phyloP scores from a whole-genome alignment of 257 asterid species.

The Nemophila menziesii region DNA sequence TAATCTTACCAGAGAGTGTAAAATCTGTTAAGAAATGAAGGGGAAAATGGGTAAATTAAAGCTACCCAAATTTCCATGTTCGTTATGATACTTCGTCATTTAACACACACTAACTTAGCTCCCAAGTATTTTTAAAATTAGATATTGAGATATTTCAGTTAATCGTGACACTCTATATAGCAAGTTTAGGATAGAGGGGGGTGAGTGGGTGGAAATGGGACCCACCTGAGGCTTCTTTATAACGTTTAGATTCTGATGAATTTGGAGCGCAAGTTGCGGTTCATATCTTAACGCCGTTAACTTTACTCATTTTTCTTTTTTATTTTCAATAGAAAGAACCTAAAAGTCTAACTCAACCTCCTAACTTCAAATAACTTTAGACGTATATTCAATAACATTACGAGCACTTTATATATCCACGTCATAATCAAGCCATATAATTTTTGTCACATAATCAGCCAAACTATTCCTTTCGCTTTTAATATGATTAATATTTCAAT shows the following conservation, averaged over 20 bases:
- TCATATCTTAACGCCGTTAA: constrained; percentile 19
- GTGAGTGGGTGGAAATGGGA: neutral
- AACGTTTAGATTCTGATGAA: constrained; percentile 9
- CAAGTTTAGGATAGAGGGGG: neutral
- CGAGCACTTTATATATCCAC: no score
- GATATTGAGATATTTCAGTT: neutral
- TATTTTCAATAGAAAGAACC: no score
- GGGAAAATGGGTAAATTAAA: constrained; percentile 9
- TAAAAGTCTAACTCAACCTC: no score
- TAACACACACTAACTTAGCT: neutral
- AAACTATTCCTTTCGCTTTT: no score
- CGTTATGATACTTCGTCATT: constrained; percentile 6
- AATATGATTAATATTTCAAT: no score
- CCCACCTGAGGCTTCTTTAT: neutral
- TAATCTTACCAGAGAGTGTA: constrained; percentile 19
- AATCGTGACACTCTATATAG: neutral
- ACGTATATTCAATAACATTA: no score
- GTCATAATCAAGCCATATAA: no score
- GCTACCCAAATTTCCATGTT: constrained; percentile 18
- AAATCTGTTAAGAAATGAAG: constrained; percentile 14
- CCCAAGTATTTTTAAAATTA: neutral
- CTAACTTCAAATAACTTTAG: no score
- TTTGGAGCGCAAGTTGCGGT: constrained; percentile 2
- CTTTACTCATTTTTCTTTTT: constrained; percentile 7
- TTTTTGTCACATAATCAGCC: no score